These are phyloP conservation scores for Volvox carteri DNA, from an alignment of 163 green algal genomes.

Conservation along the genomic window DNA sequence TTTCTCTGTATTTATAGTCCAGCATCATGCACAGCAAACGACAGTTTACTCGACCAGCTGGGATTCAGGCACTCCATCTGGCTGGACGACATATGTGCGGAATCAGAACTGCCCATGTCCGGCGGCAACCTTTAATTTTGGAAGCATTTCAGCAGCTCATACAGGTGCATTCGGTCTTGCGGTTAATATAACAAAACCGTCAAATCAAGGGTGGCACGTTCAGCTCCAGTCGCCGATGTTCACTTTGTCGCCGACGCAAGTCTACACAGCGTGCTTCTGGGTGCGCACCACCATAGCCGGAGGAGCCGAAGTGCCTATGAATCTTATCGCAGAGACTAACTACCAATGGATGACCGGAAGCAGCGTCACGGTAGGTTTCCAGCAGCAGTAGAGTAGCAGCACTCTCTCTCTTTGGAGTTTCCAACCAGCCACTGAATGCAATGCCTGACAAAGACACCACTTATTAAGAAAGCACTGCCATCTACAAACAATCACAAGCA, in stretches of 20 bases:
- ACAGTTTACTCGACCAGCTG: neutral
- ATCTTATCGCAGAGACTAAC: neutral
- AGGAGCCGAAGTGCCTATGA: neutral
- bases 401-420: neutral
- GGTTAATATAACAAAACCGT: neutral
- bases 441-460: neutral
- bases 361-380: neutral
- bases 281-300: neutral
- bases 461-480: neutral
- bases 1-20: neutral
- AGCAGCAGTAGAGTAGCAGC: neutral
- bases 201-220: neutral
- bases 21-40: neutral
- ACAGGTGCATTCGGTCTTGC: neutral
- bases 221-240: constrained; percentile 27
- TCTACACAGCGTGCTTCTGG: constrained; percentile 28
- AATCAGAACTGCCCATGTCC: constrained; percentile 3
- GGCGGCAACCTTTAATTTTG: neutral
- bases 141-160: neutral
- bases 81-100: neutral
- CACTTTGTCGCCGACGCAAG: neutral
- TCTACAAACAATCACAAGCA: neutral
- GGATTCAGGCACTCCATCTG: neutral
- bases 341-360: neutral
- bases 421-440: neutral